Evolutionary conservation across 192 early-diverging fungal species (phyloP), one percentile per base, ranked within the genome.

Genomic region (Coemansia sp.): DNA sequence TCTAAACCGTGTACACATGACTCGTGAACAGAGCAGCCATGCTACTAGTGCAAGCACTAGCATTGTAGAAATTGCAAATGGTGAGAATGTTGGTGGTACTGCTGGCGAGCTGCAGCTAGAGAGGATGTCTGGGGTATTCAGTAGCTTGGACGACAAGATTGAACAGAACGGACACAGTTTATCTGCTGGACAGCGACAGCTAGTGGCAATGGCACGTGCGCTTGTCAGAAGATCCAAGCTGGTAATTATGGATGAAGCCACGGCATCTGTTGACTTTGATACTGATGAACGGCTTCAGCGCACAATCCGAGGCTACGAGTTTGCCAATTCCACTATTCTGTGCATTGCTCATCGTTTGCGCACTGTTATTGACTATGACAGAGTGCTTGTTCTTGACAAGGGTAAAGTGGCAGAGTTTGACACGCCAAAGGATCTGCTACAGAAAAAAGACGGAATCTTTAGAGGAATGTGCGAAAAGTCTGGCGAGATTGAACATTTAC

Each of bases 291-390:
- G 32, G 1, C 32, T 32, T 32, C 32, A 32, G 32, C 32, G 32
- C 32, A 32, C 32, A 32, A 32, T 32, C 32, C 32, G 32, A 1
- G 32, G 32, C 4, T 32, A 32, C 32, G 32, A 32, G 32, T 32
- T 32, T 2, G 32, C 32, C 32, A 32, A 32, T 32, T 32, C 87
- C 5, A 92, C 96, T 1, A 68, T 98, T 38, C 69, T 98, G n/a
- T 90, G 88, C 58, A 93, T 98, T 71, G 96, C 96, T 5, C 96
- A 98, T 71, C 87, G 94, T 40, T 69, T 94, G 59, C 82, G 88
- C 57, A 94, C 94, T 0, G 87, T 96, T 48, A 89, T 89, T 8
- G 91, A 90, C 67, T 95, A 93, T 67, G 93, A 32, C 32, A 32
- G 32, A 32, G 32, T 32, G 32, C 32, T 32, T 32, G 32, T 32